These are phyloP conservation scores for Podila verticillata DNA, from an alignment of 192 early-diverging fungal species.

Conservation along the genomic window DNA sequence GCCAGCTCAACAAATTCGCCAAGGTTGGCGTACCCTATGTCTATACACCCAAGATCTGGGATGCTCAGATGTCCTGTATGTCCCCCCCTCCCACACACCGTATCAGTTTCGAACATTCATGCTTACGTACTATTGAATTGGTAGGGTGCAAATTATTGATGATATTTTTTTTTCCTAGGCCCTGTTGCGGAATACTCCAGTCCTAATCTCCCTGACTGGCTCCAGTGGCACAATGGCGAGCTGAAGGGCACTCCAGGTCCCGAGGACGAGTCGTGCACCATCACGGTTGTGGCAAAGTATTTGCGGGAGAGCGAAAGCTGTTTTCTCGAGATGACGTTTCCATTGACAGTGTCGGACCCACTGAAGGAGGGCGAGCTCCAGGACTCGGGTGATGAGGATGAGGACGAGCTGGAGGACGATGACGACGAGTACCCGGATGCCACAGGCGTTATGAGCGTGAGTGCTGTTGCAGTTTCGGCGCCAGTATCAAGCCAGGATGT, in stretches of 20 bases:
- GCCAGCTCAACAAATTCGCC: slow-evolving; percentile 68
- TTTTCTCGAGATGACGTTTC: slow-evolving; percentile 54
- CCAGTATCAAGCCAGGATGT: too few relatives aligned
- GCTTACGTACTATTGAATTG: too few relatives aligned
- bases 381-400: slow-evolving; percentile 5
- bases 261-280: slow-evolving; percentile 65
- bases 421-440: not conserved
- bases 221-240: slow-evolving; percentile 77
- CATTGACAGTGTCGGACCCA: slow-evolving; percentile 49
- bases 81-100: too few relatives aligned
- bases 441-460: too few relatives aligned
- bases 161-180: slow-evolving; percentile 48
- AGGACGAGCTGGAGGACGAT: slow-evolving; percentile 2
- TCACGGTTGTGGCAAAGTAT: slow-evolving; percentile 74
- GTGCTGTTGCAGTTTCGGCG: too few relatives aligned
- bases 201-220: slow-evolving; percentile 75
- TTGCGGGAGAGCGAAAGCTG: slow-evolving; percentile 61
- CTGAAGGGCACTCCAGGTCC: slow-evolving; percentile 69
- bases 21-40: slow-evolving; percentile 68
- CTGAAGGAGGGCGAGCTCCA: slow-evolving; percentile 47
- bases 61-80: slow-evolving; percentile 75
- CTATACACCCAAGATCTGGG: slow-evolving; percentile 78
- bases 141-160: too few relatives aligned
- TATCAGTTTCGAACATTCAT: too few relatives aligned
- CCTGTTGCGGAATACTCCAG: slow-evolving; percentile 77